Evolutionary conservation across 495 filamentous ascomycete species (phyloP).

Genomic region (Cairneyella variabilis): DNA sequence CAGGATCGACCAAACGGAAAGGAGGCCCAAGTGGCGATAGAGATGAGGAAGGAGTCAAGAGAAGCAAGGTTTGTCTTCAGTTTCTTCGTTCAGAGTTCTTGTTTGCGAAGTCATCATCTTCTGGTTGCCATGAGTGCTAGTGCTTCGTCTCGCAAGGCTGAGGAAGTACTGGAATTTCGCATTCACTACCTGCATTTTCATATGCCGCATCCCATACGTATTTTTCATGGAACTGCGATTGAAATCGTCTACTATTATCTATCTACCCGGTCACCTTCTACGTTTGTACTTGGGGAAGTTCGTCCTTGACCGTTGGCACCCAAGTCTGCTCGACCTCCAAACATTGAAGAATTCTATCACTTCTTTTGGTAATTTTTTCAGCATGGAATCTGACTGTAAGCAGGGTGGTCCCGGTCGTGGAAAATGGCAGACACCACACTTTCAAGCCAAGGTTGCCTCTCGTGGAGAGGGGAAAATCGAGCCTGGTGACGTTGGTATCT

Average conservation of each 20-base stretch:
- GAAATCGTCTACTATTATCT: no score
- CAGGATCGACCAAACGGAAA: constrained; percentile 17
- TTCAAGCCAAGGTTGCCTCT: constrained; percentile 38
- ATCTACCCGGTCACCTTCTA: no score
- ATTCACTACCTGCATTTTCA: neutral
- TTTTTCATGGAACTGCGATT: no score
- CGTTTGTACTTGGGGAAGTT: no score
- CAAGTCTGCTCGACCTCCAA: neutral
- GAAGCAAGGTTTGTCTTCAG: constrained; percentile 19
- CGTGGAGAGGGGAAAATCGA: constrained; percentile 44
- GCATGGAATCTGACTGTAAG: neutral
- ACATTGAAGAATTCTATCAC: neutral
- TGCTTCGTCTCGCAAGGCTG: no score
- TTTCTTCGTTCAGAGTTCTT: neutral
- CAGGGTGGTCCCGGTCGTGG: constrained; percentile 47
- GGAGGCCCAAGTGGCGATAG: constrained; percentile 1
- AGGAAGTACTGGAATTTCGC: neutral
- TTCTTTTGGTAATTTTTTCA: neutral
- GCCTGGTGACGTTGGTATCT: constrained; percentile 79
- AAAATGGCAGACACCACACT: constrained; percentile 54
- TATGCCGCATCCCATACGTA: neutral
- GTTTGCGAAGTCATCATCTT: no score
- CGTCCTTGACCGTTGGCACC: neutral
- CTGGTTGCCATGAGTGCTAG: no score
- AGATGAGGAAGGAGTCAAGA: constrained; percentile 7